Percentiles rank a stretch among this genome's conserved stretches.
Conservation (phyloP, 2,329 filamentous ascomycete genomes). For the Sporothrix globosa region DNA sequence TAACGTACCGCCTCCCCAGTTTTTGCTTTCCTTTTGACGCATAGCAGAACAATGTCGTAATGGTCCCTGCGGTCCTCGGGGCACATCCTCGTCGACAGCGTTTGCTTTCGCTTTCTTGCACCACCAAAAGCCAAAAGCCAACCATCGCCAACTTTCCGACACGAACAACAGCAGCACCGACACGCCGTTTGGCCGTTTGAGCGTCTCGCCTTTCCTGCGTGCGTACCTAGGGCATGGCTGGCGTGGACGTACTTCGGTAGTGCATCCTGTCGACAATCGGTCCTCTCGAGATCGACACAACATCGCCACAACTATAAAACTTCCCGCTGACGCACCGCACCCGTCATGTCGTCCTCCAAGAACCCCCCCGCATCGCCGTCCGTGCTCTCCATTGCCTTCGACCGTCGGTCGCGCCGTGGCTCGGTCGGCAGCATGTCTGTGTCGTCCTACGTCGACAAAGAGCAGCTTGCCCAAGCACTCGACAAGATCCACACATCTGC, state of each 20-base stretch:
- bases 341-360: slow-evolving; percentile 29
- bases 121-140: slow-evolving; percentile 1
- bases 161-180: neutral
- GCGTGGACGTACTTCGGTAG: neutral
- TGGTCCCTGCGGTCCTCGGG: slow-evolving; percentile 21
- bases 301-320: neutral
- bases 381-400: slow-evolving; percentile 39
- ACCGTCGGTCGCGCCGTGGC: slow-evolving; percentile 45
- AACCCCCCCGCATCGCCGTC: slow-evolving; percentile 40
- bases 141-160: neutral
- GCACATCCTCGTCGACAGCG: slow-evolving; percentile 11
- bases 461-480: slow-evolving; percentile 74
- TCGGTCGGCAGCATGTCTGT: slow-evolving; percentile 52
- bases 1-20: neutral
- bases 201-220: neutral
- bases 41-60: slow-evolving; percentile 23
- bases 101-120: slow-evolving; percentile 8
- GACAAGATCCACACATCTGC: slow-evolving; percentile 87
- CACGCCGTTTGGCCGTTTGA: neutral
- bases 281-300: neutral
- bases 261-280: neutral
- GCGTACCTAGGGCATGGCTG: neutral
- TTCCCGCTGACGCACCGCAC: neutral
- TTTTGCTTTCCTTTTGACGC: neutral
- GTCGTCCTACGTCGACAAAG: slow-evolving; percentile 64